Percentiles rank a stretch among this genome's conserved stretches.
phyloP scores from a whole-genome alignment of 441 rosid species.

The Hura crepitans region DNA sequence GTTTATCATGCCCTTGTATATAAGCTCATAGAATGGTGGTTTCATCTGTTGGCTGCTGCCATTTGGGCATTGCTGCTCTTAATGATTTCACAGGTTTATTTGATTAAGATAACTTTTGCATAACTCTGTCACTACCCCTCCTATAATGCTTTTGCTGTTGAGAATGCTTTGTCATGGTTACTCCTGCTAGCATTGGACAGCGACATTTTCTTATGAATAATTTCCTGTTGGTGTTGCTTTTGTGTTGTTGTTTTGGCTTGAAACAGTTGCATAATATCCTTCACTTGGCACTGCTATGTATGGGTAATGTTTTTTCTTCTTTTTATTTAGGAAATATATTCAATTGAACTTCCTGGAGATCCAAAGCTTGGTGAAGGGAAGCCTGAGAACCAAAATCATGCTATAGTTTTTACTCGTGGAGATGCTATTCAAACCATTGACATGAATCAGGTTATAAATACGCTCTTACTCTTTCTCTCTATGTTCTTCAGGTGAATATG shows the following conservation, averaged over 20 bases:
- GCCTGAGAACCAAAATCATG: conserved; percentile 92
- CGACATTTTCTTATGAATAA: background rate
- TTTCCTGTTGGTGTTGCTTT: background rate
- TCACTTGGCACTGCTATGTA: background rate
- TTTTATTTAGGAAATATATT: conserved; percentile 69
- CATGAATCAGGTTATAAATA: conserved; percentile 80
- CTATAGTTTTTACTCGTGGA: conserved; percentile 90
- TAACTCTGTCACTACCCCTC: too few relatives aligned
- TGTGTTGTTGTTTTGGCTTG: background rate
- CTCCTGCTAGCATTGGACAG: background rate
- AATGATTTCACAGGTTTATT: background rate
- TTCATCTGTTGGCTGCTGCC: background rate
- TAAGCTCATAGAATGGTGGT: background rate
- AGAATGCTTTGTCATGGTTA: background rate
- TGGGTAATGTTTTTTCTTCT: conserved; percentile 7
- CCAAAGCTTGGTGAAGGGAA: conserved; percentile 99
- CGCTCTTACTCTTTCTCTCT: background rate
- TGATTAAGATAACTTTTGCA: background rate
- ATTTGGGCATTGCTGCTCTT: background rate
- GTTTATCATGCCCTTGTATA: background rate
- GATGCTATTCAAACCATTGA: conserved; percentile 97
- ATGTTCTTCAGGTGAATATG: too few relatives aligned
- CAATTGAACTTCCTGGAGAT: conserved; percentile 93
- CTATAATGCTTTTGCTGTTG: background rate
- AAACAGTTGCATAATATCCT: background rate